Evolutionary conservation across 2,329 filamentous ascomycete species (phyloP), one percentile per base, ranked within the genome.

Genomic region (Diaporthe humulicola): DNA sequence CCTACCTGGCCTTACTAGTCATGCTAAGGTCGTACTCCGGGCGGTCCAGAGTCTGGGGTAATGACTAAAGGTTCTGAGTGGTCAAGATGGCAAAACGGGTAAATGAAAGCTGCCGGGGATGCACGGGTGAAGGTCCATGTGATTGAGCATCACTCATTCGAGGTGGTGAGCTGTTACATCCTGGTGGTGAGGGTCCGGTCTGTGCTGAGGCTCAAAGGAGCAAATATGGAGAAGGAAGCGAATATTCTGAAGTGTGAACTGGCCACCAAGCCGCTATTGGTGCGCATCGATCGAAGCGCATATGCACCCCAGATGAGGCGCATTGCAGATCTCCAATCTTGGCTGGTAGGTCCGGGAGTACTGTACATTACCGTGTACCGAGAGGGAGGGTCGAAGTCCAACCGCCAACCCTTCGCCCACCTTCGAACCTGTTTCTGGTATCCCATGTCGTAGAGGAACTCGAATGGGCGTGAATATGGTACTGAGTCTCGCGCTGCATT

Each of bases 241-340:
- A 54, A 40, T 9, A 69, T 28, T 54, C n/a, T 30, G 14, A 45
- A 52, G 33, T 38, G 22, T 40, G 48, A 40, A 12, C 33, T 69
- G 64, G 64, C 22, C 45, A 50, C n/a, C 42, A 25, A 71, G 36
- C 52, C 38, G 70, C 71, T 45, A 75, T 75, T 75, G 74, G 74
- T 71, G 74, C 74, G 74, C 74, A 57, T 75, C 71, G 48, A 33
- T 57, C 57, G 42, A 45, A 48, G 42, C 45, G 28, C 58, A 71
- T 74, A 75, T 71, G 71, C 67, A 74, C 71, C 74, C 71, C 71
- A 75, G 74, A 74, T 73, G 60, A 64, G 74, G 71, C 30, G 70
- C 57, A 67, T 45, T 75, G 33, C 57, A 64, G 73, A 60, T 64
- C 50, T 60, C 54, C 61, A 33, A 45, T n/a, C 54, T 72, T 58